Conservation (phyloP, 768 basidiomycete genomes). For the Phaffia tasmanica region DNA sequence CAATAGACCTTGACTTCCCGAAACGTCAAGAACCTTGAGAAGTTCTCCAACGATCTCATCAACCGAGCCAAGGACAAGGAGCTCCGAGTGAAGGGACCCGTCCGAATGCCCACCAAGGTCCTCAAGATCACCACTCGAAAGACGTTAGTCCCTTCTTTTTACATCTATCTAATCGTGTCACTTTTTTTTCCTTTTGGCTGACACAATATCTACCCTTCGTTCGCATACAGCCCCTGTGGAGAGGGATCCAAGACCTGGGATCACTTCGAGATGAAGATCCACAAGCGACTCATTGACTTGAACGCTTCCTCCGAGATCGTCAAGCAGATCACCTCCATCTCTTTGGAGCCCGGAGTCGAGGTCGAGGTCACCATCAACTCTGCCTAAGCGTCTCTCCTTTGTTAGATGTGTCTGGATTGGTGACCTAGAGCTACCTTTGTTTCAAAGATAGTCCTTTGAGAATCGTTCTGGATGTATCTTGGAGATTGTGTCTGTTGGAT, state of each 20-base stretch:
- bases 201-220: background rate
- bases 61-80: slow-evolving; percentile 99
- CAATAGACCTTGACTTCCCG: slow-evolving; percentile 73
- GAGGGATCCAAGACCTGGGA: slow-evolving; percentile 99
- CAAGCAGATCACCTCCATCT: slow-evolving; percentile 99
- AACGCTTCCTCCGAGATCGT: slow-evolving; percentile 98
- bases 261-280: slow-evolving; percentile 95
- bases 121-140: slow-evolving; percentile 99
- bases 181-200: background rate
- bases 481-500: too few relatives aligned
- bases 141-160: slow-evolving; percentile 52
- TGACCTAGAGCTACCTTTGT: too few relatives aligned
- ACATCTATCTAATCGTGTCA: slow-evolving; percentile 1
- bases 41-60: slow-evolving; percentile 93
- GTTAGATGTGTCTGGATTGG: background rate
- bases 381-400: slow-evolving; percentile 23
- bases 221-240: slow-evolving; percentile 75
- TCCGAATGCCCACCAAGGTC: slow-evolving; percentile 96
- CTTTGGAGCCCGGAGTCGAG: slow-evolving; percentile 97
- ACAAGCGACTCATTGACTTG: slow-evolving; percentile 98
- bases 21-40: slow-evolving; percentile 97
- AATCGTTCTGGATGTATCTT: too few relatives aligned
- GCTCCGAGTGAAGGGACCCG: slow-evolving; percentile 96
- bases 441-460: too few relatives aligned
- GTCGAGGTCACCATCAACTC: slow-evolving; percentile 87